phyloP scores from a whole-genome alignment of 305 asterid genomes.

The Solanum hybrid region DNA sequence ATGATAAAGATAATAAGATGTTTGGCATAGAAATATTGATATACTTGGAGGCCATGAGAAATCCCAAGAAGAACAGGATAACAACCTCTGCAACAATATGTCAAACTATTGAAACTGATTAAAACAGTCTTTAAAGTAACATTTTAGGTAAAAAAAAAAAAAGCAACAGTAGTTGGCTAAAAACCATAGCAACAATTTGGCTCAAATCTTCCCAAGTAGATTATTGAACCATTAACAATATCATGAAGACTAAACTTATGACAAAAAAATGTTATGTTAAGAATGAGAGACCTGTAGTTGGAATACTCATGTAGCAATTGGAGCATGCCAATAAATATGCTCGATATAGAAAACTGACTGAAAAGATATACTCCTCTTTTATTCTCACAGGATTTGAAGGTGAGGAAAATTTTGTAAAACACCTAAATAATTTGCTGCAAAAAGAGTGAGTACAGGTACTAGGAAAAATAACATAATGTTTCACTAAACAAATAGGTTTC shows the following conservation, averaged over 20 bases:
- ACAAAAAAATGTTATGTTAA: too few species aligned
- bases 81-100: constrained; percentile 59
- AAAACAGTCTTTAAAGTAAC: background rate
- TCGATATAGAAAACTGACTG: background rate
- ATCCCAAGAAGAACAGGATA: constrained; percentile 78
- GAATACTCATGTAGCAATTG: background rate
- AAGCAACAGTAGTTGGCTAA: background rate
- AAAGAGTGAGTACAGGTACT: background rate
- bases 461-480: background rate
- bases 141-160: too few species aligned
- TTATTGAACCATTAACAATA: too few species aligned
- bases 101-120: background rate
- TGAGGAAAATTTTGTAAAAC: background rate
- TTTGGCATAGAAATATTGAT: constrained; percentile 39
- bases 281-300: background rate
- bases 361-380: background rate
- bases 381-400: background rate
- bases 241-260: background rate
- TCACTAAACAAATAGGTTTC: background rate
- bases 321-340: background rate
- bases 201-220: background rate
- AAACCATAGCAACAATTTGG: too few species aligned
- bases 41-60: constrained; percentile 86
- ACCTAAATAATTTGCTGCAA: background rate
- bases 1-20: background rate